A percentile compares a stretch with the other conserved stretches of the same genome.
phyloP scores from a whole-genome alignment of 768 basidiomycete species.

The Termitomyces sp. region DNA sequence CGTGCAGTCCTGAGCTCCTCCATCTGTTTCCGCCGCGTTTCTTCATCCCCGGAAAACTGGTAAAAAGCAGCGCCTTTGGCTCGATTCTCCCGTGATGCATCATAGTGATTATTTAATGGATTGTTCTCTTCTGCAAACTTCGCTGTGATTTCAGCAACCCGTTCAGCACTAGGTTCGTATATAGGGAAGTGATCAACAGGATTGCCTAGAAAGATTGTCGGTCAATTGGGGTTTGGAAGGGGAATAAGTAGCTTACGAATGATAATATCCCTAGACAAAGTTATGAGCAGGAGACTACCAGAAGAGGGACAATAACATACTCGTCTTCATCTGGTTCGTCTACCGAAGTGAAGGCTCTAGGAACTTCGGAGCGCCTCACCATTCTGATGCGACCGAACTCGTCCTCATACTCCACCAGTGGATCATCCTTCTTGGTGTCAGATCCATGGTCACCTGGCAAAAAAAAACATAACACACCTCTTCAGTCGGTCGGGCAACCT shows the following conservation, averaged over 20 bases:
- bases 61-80: constrained; percentile 90
- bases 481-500: constrained; percentile 46
- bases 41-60: constrained; percentile 85
- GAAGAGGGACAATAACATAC: constrained; percentile 28
- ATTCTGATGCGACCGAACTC: constrained; percentile 80
- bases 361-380: constrained; percentile 68
- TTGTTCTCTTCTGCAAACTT: constrained; percentile 66
- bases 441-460: not conserved
- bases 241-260: constrained; percentile 36
- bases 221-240: not conserved
- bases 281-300: constrained; percentile 8
- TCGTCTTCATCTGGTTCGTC: constrained; percentile 52
- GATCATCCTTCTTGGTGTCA: constrained; percentile 50
- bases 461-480: constrained; percentile 25
- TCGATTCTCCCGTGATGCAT: constrained; percentile 77
- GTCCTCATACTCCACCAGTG: constrained; percentile 80
- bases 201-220: constrained; percentile 50
- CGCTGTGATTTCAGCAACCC: constrained; percentile 68
- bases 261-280: constrained; percentile 43
- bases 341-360: constrained; percentile 55
- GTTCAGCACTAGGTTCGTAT: constrained; percentile 80
- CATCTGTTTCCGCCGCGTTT: constrained; percentile 74
- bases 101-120: constrained; percentile 74
- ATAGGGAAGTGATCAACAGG: constrained; percentile 84
- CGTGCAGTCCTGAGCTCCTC: constrained; percentile 66